Evolutionary conservation across 352 stramenopile species (phyloP), one percentile per base, ranked within the genome.

Genomic region (Albugo laibachii): DNA sequence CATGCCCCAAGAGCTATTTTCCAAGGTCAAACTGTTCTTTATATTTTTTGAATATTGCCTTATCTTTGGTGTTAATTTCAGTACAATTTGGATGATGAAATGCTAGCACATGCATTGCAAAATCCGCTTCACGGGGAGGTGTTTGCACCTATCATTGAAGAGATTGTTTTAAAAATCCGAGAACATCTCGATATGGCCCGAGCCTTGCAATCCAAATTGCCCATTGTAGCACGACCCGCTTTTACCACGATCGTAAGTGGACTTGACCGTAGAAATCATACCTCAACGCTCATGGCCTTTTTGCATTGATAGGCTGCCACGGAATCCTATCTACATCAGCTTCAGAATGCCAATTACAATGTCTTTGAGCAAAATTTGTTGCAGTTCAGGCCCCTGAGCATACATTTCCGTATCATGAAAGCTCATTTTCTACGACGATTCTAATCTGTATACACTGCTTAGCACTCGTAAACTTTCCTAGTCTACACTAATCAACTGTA

Each of bases 131-230:
- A 74, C 1, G 79, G 80, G 18, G 62, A 64, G 2, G 80, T 88
- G 49, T 62, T 86, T 11, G 63, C 78, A 5, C 81, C 84, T 0
- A 81, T 83, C 14, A 67, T 93, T 13, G 94, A 92, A 54, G 84
- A 93, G 15, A 71, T 95, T 11, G 81, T 82, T 8, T 89, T 79
- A 36, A 63, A 65, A 1, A 80, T 80, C 0, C 67, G 92, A 53
- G 72, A 83, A 20, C 82, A 95, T 48, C 59, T 95, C 0, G 67
- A 79, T 14, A 56, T 75, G 46, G 79, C 80, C 13, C 73, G 75
- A 11, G 66, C 60, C 27, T 48, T 92, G 13, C 57, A 61, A 18
- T 59, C 54, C 12, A 53, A 83, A 14, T 46, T 94, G 15, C 71
- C 79, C 0, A 58, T 48, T 8, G 31, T 46, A 14, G 72, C 77